Percentiles rank a stretch among this genome's conserved stretches.
Conservation (phyloP, 345 rosid species). For the Populus euphratica region DNA sequence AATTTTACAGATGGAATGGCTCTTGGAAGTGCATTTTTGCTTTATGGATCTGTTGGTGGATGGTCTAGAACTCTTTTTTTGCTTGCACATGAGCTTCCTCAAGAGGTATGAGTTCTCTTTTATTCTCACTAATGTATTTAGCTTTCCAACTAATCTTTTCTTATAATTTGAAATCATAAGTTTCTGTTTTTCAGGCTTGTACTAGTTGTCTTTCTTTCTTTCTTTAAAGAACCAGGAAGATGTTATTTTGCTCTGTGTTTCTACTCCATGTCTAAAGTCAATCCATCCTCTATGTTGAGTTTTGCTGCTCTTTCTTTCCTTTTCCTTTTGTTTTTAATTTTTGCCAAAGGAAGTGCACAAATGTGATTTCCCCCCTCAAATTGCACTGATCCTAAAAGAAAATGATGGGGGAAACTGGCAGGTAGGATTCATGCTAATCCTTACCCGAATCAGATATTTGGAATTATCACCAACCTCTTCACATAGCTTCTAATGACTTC, state of each 20-base stretch:
- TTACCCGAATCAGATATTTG: background rate
- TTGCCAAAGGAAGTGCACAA: background rate
- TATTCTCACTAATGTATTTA: background rate
- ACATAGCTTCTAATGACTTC: background rate
- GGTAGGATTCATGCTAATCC: background rate
- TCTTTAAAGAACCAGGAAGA: too few relatives aligned
- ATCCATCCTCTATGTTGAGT: too few relatives aligned
- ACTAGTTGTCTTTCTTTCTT: too few relatives aligned
- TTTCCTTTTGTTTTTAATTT: background rate
- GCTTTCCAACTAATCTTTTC: background rate
- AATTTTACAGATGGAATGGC: conserved; percentile 99
- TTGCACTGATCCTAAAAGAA: background rate
- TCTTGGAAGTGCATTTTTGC: conserved; percentile 93
- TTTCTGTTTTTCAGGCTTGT: background rate
- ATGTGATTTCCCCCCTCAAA: background rate
- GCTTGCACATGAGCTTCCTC: conserved; percentile 99
- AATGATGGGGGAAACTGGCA: background rate
- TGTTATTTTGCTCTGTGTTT: too few relatives aligned
- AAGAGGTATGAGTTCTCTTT: conserved; percentile 60
- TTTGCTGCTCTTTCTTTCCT: too few relatives aligned
- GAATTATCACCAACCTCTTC: background rate
- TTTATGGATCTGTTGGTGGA: conserved; percentile 97
- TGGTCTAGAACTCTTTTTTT: conserved; percentile 98
- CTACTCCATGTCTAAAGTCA: too few relatives aligned
- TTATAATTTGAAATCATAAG: background rate